Evolutionary conservation across 495 filamentous ascomycete genomes (phyloP).

Genomic region (Penicillium canariense): DNA sequence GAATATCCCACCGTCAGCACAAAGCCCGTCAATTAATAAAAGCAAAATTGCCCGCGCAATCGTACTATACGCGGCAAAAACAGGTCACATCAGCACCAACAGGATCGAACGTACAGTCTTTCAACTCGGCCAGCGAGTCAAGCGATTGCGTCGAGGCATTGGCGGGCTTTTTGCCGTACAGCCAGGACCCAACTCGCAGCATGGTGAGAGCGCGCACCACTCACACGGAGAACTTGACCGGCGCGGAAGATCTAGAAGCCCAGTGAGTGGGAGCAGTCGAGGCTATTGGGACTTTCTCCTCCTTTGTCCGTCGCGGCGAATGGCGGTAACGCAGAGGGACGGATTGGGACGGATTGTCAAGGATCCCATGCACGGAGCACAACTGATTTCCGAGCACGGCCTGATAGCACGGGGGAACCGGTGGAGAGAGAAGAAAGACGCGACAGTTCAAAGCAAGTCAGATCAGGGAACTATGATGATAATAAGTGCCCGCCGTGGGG

Average conservation of each 20-base stretch:
- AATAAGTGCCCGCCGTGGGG: background rate
- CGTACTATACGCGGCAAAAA: background rate
- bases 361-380: conserved; percentile 25
- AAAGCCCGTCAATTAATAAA: background rate
- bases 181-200: conserved; percentile 53
- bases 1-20: conserved; percentile 16
- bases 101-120: conserved; percentile 50
- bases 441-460: conserved; percentile 4
- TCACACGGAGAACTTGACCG: background rate
- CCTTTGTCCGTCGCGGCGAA: background rate
- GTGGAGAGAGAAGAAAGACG: conserved; percentile 1
- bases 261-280: background rate
- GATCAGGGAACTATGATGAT: background rate
- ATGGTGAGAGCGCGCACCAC: conserved; percentile 24
- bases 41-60: conserved; percentile 3
- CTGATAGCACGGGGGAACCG: conserved; percentile 2
- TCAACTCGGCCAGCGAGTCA: conserved; percentile 56
- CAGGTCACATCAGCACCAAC: background rate
- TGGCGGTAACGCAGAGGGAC: conserved; percentile 17
- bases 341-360: conserved; percentile 35
- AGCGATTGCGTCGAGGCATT: conserved; percentile 56
- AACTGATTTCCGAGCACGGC: conserved; percentile 24
- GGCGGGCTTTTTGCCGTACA: conserved; percentile 52
- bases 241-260: background rate
- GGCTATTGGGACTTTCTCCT: background rate